Evolutionary conservation across 495 filamentous ascomycete species (phyloP), one percentile per base, ranked within the genome.

Genomic region (Tetracladium setigerum): DNA sequence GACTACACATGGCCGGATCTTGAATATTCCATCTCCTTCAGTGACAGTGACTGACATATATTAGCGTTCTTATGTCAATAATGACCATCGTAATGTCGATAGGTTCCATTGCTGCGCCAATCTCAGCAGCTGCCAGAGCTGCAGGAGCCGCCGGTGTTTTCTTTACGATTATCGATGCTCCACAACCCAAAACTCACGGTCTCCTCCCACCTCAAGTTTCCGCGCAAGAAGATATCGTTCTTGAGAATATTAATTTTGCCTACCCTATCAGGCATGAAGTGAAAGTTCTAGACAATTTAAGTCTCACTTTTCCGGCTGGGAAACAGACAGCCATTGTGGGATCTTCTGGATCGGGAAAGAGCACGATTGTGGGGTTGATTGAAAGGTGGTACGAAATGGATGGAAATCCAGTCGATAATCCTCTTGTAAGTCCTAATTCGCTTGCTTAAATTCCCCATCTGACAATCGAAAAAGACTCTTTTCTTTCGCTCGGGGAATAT

Each of bases 261-360:
- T 89, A 87, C 51, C 79, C 83, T 3, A 74, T 79, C 6, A 65
- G 83, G 22, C 72, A 79, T 1, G 72, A 80, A 31, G 61, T 79
- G 30, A 76, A 69, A 32, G 72, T 85, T 0, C 63, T 77, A 1
- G 65, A 72, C 38, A 56, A 75, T n/a, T 55, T 84, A 17, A 68
- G 62, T 36, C 48, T 84, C 5, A 63, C 57, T 0, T 69, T 86
- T 12, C 81, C 83, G 5, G 81, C 87, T 5, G 89, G 90, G 1
- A 88, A 92, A 59, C 81, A 81, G 14, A 86, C 85, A 14, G 87
- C 89, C n/a, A 72, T 96, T 39, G 86, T 92, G 38, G 84, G 90
- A 1, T 77, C 88, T 15, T 85, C 81, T 1, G 84, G 84, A 5
- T 83, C 79, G 14, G 84, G 84, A 6, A 89, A 68, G 56, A 82